These are phyloP conservation scores for Penicillium subrubescens DNA, from an alignment of 495 filamentous ascomycete species.

Conservation along the genomic window DNA sequence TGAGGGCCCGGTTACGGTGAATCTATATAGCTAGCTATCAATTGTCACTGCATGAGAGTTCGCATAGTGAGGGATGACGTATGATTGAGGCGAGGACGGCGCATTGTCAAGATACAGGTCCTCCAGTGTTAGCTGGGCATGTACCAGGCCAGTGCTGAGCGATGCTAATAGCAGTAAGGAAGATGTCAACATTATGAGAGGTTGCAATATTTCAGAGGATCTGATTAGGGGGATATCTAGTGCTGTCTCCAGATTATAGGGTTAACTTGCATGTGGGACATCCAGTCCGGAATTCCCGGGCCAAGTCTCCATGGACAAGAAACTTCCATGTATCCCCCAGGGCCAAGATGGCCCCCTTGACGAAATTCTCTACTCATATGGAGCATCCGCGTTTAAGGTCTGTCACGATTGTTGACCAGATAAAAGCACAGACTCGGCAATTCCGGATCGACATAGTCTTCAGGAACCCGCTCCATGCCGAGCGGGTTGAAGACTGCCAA, in stretches of 20 bases:
- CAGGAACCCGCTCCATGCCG: neutral
- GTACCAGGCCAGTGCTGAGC: slow-evolving; percentile 12
- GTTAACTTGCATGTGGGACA: neutral
- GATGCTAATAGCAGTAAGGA: slow-evolving; percentile 15
- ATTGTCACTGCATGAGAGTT: slow-evolving; percentile 34
- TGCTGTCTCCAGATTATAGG: neutral
- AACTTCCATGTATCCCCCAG: neutral
- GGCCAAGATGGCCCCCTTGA: neutral
- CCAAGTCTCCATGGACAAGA: neutral
- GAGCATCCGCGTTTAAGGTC: neutral
- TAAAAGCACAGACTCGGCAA: slow-evolving; percentile 8
- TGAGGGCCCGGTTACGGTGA: slow-evolving; percentile 45
- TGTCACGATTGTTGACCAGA: neutral
- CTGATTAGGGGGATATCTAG: neutral
- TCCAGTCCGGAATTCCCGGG: slow-evolving; percentile 5
- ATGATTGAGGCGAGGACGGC: slow-evolving; percentile 31
- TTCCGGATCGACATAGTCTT: slow-evolving; percentile 15
- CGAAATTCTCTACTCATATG: neutral
- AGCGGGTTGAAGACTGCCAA: neutral
- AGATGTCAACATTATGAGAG: slow-evolving; percentile 18
- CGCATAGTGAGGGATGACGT: slow-evolving; percentile 36
- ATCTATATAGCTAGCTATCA: slow-evolving; percentile 32
- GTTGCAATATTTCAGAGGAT: neutral
- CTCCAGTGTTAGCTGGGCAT: slow-evolving; percentile 18
- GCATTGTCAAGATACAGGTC: slow-evolving; percentile 32